These are phyloP conservation scores for Eucalyptus albens DNA, from an alignment of 345 rosid species.

Conservation along the genomic window DNA sequence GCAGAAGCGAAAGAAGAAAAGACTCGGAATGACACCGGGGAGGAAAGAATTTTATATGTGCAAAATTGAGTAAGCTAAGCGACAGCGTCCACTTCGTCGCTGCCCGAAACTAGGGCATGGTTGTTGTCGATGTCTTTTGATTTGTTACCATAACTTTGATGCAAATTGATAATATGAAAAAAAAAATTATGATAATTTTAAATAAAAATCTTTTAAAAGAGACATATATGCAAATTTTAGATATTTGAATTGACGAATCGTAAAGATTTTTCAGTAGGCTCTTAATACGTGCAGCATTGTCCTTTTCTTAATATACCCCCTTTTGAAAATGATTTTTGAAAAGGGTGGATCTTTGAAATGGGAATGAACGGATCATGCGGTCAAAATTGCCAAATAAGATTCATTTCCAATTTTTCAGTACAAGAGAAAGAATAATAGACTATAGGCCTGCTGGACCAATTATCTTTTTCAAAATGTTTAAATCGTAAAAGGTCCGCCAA, in stretches of 20 bases:
- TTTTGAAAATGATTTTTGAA: not conserved
- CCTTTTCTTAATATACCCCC: not conserved
- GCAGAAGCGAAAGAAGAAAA: not conserved
- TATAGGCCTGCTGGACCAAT: too few species aligned
- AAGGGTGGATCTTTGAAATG: not conserved
- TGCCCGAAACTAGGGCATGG: not conserved
- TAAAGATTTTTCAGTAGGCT: not conserved
- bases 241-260: not conserved
- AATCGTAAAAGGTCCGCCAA: too few species aligned
- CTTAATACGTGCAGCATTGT: not conserved
- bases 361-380: not conserved
- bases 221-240: not conserved
- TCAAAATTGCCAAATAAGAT: not conserved
- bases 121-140: not conserved
- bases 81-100: not conserved
- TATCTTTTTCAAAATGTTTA: too few species aligned
- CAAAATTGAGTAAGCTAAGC: not conserved
- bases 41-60: not conserved
- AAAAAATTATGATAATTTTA: not conserved
- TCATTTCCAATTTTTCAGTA: not conserved
- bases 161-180: not conserved
- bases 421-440: too few species aligned
- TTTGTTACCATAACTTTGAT: not conserved
- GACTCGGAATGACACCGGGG: not conserved
- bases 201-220: not conserved